Percentiles rank a stretch among this genome's conserved stretches.
Conservation (phyloP, 192 early-diverging fungal species). For the Coemansia furcata region DNA sequence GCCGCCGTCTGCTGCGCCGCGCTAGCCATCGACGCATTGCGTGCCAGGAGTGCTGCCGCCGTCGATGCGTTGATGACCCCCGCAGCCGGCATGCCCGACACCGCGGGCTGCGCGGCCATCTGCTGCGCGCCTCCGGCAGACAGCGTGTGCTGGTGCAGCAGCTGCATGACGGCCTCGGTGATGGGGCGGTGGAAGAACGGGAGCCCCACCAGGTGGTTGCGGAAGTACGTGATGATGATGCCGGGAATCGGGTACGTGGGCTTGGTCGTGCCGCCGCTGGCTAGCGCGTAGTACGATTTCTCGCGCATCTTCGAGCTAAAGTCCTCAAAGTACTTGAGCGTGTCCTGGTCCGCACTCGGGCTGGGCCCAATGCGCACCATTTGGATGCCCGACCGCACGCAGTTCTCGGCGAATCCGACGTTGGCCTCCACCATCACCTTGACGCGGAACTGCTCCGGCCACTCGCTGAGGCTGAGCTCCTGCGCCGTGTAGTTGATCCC, state of each 20-base stretch:
- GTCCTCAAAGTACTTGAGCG: slow-evolving; percentile 36
- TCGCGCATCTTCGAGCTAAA: slow-evolving; percentile 41
- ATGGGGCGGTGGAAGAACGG: slow-evolving; percentile 30
- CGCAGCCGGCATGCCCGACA: slow-evolving; percentile 11
- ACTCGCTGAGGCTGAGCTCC: slow-evolving; percentile 28
- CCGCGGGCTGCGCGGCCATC: slow-evolving; percentile 27
- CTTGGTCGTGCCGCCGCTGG: slow-evolving; percentile 4
- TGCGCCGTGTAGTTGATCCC: slow-evolving; percentile 25
- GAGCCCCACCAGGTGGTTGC: slow-evolving; percentile 22
- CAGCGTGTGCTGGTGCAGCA: slow-evolving; percentile 11
- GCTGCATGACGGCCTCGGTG: slow-evolving; percentile 5
- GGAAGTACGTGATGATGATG: slow-evolving; percentile 26
- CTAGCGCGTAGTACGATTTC: slow-evolving; percentile 25
- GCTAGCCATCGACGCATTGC: neutral
- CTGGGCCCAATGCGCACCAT: slow-evolving; percentile 24
- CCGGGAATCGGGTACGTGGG: slow-evolving; percentile 17
- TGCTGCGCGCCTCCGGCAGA: neutral
- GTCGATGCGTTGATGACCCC: slow-evolving; percentile 5
- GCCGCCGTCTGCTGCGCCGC: neutral
- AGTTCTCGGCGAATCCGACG: slow-evolving; percentile 32
- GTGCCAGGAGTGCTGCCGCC: slow-evolving; percentile 9
- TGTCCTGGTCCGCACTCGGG: slow-evolving; percentile 17
- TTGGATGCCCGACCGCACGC: slow-evolving; percentile 21
- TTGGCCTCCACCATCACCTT: slow-evolving; percentile 12
- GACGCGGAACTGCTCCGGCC: slow-evolving; percentile 37